phyloP scores from a whole-genome alignment of 345 rosid genomes.

The Raphanus raphanistrum region DNA sequence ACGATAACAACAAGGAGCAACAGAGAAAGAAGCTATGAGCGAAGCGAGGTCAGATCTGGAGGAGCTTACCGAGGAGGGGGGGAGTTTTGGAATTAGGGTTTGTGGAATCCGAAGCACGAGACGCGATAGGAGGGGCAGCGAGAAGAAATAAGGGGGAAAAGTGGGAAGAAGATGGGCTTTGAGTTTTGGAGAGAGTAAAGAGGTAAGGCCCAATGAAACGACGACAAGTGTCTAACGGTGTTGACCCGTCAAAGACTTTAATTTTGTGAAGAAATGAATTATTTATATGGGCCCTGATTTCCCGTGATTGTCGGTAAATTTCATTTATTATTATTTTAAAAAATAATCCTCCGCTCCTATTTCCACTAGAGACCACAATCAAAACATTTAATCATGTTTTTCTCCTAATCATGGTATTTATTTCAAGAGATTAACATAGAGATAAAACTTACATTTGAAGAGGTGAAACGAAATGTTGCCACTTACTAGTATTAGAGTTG shows the following conservation, averaged over 20 bases:
- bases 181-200: constrained; percentile 7
- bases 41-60: constrained; percentile 22
- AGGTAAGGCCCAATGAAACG: not conserved
- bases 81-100: constrained; percentile 30
- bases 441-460: not conserved
- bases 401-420: too few relatives aligned
- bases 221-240: constrained; percentile 26
- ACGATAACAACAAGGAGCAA: not conserved
- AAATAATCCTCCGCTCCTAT: not conserved
- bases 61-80: constrained; percentile 29
- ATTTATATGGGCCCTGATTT: not conserved
- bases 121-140: not conserved
- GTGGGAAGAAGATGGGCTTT: constrained; percentile 7
- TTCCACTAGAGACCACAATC: not conserved
- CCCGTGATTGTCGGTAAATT: constrained; percentile 5
- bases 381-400: not conserved
- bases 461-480: not conserved
- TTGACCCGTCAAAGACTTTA: constrained; percentile 28
- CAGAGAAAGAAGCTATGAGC: not conserved
- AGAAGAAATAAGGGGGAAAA: constrained; percentile 25
- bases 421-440: not conserved
- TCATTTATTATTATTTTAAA: not conserved
- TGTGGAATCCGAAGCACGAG: constrained; percentile 11
- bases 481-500: too few relatives aligned
- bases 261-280: not conserved